phyloP scores from a whole-genome alignment of 2,329 filamentous ascomycete species.

The Fulvia fulva region DNA sequence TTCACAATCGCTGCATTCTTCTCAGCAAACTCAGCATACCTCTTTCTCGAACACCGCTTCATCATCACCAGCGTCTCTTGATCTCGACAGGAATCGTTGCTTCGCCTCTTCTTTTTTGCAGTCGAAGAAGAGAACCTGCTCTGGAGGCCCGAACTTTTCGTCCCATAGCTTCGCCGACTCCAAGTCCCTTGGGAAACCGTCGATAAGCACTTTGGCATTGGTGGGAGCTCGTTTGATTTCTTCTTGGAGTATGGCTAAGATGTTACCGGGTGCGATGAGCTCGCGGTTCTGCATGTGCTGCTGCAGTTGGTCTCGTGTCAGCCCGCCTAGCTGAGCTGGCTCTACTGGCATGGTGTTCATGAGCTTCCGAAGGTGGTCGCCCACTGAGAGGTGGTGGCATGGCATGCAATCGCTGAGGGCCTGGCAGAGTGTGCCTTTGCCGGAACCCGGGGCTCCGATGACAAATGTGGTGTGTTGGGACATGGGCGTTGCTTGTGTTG shows the following conservation, averaged over 20 bases:
- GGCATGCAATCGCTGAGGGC: neutral
- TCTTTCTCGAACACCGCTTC: slow-evolving; percentile 7
- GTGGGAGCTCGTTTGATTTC: neutral
- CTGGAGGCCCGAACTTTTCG: neutral
- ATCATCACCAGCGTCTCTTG: neutral
- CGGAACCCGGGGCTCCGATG: slow-evolving; percentile 28
- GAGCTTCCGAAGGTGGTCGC: slow-evolving; percentile 4
- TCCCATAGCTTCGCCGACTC: neutral
- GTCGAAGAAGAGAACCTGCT: slow-evolving; percentile 1
- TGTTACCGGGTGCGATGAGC: neutral
- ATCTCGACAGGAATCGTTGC: slow-evolving; percentile 1
- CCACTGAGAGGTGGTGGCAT: slow-evolving; percentile 8
- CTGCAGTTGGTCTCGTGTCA: neutral
- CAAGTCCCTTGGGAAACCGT: slow-evolving; percentile 9
- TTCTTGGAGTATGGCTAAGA: neutral
- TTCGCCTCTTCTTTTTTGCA: slow-evolving; percentile 1
- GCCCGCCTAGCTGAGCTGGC: neutral
- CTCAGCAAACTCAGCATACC: slow-evolving; percentile 5
- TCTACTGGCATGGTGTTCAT: neutral
- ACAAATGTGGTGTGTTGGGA: slow-evolving; percentile 1
- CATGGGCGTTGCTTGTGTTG: neutral
- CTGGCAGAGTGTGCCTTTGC: slow-evolving; percentile 34
- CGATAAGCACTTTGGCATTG: neutral
- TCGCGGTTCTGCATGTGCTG: neutral
- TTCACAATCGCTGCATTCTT: neutral